These are phyloP conservation scores for Musa beccarii DNA, from an alignment of 176 grass and related monocot genomes.

Conservation along the genomic window DNA sequence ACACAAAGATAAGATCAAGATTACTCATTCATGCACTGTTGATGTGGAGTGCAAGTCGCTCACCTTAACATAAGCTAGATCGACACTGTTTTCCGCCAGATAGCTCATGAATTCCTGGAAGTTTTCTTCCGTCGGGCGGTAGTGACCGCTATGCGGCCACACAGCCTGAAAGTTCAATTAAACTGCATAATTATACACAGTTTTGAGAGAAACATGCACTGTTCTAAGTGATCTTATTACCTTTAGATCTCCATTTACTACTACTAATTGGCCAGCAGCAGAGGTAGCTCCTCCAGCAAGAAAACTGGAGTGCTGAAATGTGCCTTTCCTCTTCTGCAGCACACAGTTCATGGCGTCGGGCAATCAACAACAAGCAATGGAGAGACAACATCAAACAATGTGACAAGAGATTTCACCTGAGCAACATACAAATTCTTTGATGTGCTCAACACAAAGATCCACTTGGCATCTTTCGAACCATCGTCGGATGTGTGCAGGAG, in stretches of 20 bases:
- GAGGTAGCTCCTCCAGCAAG: slow-evolving; percentile 70
- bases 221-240: neutral
- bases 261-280: slow-evolving; percentile 66
- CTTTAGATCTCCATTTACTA: slow-evolving; percentile 29
- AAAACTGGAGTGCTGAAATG: no score
- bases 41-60: neutral
- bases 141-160: slow-evolving; percentile 88
- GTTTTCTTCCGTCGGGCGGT: slow-evolving; percentile 79
- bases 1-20: neutral
- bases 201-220: neutral
- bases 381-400: neutral
- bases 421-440: no score
- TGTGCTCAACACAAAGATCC: no score
- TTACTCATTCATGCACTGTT: neutral
- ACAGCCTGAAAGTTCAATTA: slow-evolving; percentile 45
- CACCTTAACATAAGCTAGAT: slow-evolving; percentile 78
- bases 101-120: slow-evolving; percentile 79
- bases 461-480: no score
- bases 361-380: no score
- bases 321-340: slow-evolving; percentile 45
- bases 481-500: no score
- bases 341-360: slow-evolving; percentile 9
- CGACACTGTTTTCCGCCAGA: slow-evolving; percentile 53
- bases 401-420: neutral
- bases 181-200: neutral